Percentiles rank a stretch among this genome's conserved stretches.
These are phyloP conservation scores for Geranium brycei DNA, from an alignment of 345 rosid species.

Conservation along the genomic window DNA sequence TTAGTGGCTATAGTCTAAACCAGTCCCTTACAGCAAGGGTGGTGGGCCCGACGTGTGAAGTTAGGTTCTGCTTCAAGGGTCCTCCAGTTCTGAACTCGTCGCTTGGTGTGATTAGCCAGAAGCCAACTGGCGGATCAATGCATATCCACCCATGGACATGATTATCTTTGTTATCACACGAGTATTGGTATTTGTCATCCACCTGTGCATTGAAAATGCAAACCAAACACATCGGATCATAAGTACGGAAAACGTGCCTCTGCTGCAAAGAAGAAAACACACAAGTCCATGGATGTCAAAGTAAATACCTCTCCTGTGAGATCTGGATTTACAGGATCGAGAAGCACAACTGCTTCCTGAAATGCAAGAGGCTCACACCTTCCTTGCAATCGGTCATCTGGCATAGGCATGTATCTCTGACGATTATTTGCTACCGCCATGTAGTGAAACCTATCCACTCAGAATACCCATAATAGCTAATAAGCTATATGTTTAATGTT, in stretches of 20 bases:
- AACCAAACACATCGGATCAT: not conserved
- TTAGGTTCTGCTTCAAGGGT: slow-evolving; percentile 65
- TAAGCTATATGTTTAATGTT: not conserved
- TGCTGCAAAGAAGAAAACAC: not conserved
- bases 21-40: slow-evolving; percentile 55
- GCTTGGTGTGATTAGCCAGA: slow-evolving; percentile 98
- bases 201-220: slow-evolving; percentile 29
- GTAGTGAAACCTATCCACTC: slow-evolving; percentile 58
- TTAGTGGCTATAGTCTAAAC: not conserved
- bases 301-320: slow-evolving; percentile 62
- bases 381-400: slow-evolving; percentile 56
- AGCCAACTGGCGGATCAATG: slow-evolving; percentile 49
- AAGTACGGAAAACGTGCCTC: not conserved
- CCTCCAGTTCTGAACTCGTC: slow-evolving; percentile 83
- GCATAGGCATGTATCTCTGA: slow-evolving; percentile 77
- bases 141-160: slow-evolving; percentile 86
- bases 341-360: slow-evolving; percentile 75
- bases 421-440: slow-evolving; percentile 75
- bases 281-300: not conserved
- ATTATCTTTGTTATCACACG: slow-evolving; percentile 49
- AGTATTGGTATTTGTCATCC: slow-evolving; percentile 84
- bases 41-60: slow-evolving; percentile 81
- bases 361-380: slow-evolving; percentile 55
- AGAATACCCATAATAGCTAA: not conserved
- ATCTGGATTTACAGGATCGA: slow-evolving; percentile 58